phyloP scores from a whole-genome alignment of 352 stramenopile species.

The Globisporangium ultimum region DNA sequence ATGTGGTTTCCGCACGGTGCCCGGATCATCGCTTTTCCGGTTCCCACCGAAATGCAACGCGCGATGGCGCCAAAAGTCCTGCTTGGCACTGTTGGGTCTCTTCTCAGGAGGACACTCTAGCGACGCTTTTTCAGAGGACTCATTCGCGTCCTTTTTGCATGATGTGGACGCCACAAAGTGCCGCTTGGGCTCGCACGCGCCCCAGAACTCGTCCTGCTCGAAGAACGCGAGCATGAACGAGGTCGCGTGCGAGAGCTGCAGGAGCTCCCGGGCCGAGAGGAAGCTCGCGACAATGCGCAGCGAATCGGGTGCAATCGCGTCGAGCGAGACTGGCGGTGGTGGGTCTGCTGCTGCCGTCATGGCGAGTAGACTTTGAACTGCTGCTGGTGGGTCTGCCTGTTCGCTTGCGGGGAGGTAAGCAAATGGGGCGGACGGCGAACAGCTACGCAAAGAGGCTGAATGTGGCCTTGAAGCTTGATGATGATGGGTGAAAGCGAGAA shows the following conservation, averaged over 20 bases:
- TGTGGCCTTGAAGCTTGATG: too few species aligned
- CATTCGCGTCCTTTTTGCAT: background rate
- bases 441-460: too few species aligned
- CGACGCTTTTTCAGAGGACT: background rate
- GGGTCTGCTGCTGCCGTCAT: background rate
- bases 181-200: conserved; percentile 15
- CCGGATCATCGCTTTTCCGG: background rate
- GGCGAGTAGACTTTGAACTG: too few species aligned
- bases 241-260: background rate
- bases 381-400: too few species aligned
- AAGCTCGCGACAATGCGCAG: background rate
- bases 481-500: too few species aligned
- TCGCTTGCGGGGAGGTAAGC: too few species aligned
- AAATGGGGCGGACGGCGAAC: too few species aligned
- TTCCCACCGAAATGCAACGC: background rate
- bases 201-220: conserved; percentile 26
- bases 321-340: background rate
- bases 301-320: background rate
- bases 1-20: background rate
- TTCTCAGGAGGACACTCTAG: background rate
- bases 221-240: background rate
- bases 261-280: background rate
- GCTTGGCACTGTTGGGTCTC: background rate
- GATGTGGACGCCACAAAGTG: background rate
- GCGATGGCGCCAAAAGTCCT: conserved; percentile 2